phyloP scores from a whole-genome alignment of 805 yeast species.

The Barnettozyma pratensis region DNA sequence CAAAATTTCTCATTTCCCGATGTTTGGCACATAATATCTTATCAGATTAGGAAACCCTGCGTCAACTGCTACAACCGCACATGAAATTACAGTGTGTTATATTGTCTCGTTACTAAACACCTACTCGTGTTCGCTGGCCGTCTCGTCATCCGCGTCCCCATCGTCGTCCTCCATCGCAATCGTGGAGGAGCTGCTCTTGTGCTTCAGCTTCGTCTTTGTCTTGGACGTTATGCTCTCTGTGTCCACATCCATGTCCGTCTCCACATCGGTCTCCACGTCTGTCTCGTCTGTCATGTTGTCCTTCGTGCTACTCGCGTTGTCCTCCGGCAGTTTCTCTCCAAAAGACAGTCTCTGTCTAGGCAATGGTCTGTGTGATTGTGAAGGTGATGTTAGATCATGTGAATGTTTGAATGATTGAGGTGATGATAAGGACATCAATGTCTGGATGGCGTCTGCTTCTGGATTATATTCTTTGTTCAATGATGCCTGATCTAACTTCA shows the following conservation, averaged over 20 bases:
- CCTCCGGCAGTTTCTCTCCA: conserved; percentile 13
- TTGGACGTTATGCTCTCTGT: background rate
- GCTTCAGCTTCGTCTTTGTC: background rate
- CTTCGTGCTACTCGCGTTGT: conserved; percentile 13
- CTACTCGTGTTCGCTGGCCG: background rate
- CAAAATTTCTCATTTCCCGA: background rate
- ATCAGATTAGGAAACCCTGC: background rate
- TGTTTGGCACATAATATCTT: background rate
- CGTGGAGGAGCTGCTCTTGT: background rate
- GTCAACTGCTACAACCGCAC: no score
- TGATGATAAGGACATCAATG: conserved; percentile 36
- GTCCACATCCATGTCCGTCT: background rate
- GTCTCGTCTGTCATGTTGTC: conserved; percentile 16
- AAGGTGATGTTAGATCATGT: conserved; percentile 1
- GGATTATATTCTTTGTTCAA: conserved; percentile 16
- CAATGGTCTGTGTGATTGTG: background rate
- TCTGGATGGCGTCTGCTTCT: conserved; percentile 37
- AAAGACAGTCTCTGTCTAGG: conserved; percentile 22
- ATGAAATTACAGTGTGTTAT: no score
- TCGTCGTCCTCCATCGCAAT: background rate
- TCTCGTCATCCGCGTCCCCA: background rate
- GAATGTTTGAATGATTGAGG: conserved; percentile 20
- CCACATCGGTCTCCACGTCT: conserved; percentile 12
- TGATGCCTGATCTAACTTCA: conserved; percentile 4
- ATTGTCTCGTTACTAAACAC: no score